Conservation (phyloP, 345 rosid genomes). For the Leavenworthia alabamica region DNA sequence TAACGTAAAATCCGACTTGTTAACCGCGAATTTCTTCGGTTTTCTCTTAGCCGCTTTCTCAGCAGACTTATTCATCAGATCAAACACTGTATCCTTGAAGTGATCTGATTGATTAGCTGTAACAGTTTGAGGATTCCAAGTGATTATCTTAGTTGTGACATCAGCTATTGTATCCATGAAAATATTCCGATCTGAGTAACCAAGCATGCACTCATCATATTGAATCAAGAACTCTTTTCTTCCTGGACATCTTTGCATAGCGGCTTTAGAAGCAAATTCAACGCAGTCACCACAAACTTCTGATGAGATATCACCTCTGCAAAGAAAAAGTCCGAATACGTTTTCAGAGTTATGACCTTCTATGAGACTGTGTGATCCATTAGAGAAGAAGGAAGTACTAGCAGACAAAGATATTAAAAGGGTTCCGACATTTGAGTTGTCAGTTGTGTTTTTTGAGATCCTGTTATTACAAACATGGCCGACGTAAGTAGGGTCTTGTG, state of each 20-base stretch:
- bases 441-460: constrained; percentile 17
- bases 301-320: constrained; percentile 25
- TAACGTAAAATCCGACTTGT: background rate
- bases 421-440: constrained; percentile 27
- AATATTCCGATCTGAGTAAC: constrained; percentile 23
- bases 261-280: background rate
- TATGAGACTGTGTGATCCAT: constrained; percentile 29
- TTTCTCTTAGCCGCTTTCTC: constrained; percentile 12
- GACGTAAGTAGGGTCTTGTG: constrained; percentile 12
- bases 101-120: background rate
- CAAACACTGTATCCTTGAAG: background rate
- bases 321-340: constrained; percentile 35
- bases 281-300: constrained; percentile 36
- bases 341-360: constrained; percentile 13
- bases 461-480: background rate
- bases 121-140: background rate
- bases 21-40: constrained; percentile 18
- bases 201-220: constrained; percentile 38
- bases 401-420: constrained; percentile 27
- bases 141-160: background rate
- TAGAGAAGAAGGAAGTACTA: background rate
- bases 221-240: constrained; percentile 29
- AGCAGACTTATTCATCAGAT: background rate
- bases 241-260: constrained; percentile 17
- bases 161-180: background rate